phyloP scores from a whole-genome alignment of 257 asterid species.

The Ehretia macrophylla region DNA sequence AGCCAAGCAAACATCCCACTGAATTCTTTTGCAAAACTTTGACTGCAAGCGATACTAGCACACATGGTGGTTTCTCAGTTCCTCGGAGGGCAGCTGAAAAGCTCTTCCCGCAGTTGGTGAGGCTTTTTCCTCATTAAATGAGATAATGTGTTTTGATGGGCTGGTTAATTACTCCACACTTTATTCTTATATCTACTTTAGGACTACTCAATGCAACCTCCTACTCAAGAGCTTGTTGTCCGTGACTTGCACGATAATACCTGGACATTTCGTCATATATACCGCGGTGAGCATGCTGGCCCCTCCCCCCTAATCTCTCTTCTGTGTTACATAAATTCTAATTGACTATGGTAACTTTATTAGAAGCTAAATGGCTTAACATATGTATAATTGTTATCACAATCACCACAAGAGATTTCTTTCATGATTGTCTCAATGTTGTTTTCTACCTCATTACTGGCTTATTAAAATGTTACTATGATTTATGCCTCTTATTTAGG shows the following conservation, averaged over 20 bases:
- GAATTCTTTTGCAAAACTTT: slow-evolving; percentile 95
- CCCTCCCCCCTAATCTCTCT: too few relatives aligned
- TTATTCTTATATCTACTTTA: too few relatives aligned
- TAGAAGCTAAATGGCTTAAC: too few relatives aligned
- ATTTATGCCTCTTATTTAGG: slow-evolving; percentile 43
- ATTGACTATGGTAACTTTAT: too few relatives aligned
- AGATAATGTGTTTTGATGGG: not conserved
- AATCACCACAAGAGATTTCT: not conserved
- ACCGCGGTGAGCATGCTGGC: slow-evolving; percentile 54
- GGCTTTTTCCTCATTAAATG: slow-evolving; percentile 11
- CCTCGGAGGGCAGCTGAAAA: slow-evolving; percentile 97
- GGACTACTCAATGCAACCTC: slow-evolving; percentile 95
- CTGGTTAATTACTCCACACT: not conserved
- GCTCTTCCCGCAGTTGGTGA: slow-evolving; percentile 82
- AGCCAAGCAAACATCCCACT: slow-evolving; percentile 75
- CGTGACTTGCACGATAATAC: slow-evolving; percentile 87
- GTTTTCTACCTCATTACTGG: not conserved
- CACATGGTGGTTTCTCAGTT: slow-evolving; percentile 97
- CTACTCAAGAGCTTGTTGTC: slow-evolving; percentile 90
- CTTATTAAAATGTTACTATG: not conserved
- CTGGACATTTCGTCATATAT: slow-evolving; percentile 96
- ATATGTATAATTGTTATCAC: too few relatives aligned
- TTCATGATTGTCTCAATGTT: not conserved
- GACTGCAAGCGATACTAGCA: slow-evolving; percentile 97
- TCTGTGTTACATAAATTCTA: too few relatives aligned